Evolutionary conservation across 768 basidiomycete genomes (phyloP), one percentile per base, ranked within the genome.

Genomic region (Serendipita indica): DNA sequence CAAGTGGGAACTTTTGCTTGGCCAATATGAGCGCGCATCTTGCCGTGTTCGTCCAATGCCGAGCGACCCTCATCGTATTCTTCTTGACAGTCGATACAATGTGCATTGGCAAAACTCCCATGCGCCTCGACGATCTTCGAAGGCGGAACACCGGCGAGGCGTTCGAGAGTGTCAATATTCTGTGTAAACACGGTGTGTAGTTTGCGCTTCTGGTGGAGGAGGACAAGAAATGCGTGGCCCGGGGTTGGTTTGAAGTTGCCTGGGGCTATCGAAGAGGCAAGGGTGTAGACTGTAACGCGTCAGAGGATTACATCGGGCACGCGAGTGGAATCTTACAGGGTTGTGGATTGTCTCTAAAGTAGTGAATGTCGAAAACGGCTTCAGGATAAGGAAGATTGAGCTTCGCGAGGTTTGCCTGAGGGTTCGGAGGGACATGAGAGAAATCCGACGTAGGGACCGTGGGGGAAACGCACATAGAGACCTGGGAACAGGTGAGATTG

Each of bases 181-280:
- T 91, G 91, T 3, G 89, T 90, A 65, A 88, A 89, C 71, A 86
- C 88, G 39, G 76, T 83, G 62, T 80, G 78, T 1, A 99, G 79
- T 14, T 85, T 73, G 0, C 69, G 67, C 63, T 86, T 83, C 33
- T 79, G 71, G n/a, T 80, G 73, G 27, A 99, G 76, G 18, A 98
- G 77, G 33, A 78, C 79, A 66, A 96, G 79, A 71, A 97, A 97
- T 25, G 90, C 87, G 66, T 99, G 94, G 0, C 93, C 83, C 1
- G 79, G 69, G 0, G 94, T 96, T 1, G 96, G 93, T 14, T 88
- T 79, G 72, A 83, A 89, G 65, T 81, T 83, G 37, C 89, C 91
- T 3, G 96, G 94, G 67, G 90, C 91, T 3, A 98, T 79, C 65
- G 96, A 96, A 58, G 86, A 82, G 0, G 94, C 96, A 34, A 99